Conservation (phyloP, 768 basidiomycete species). For the Tylopilus felleus region DNA sequence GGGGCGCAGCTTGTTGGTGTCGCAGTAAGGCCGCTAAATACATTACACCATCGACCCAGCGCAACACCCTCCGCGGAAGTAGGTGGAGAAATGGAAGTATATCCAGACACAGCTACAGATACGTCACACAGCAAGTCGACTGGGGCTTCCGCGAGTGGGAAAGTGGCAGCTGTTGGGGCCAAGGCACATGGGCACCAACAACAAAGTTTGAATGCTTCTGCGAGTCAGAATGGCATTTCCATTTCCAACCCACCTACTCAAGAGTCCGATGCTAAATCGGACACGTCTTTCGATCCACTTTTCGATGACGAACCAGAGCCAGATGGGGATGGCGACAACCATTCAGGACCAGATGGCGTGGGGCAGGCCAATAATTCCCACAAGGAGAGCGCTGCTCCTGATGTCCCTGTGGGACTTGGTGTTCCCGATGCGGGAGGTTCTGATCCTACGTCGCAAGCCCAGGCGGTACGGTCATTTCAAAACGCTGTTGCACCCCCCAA, state of each 20-base stretch:
- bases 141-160: constrained; percentile 17
- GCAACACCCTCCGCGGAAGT: constrained; percentile 26
- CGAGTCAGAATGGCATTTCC: constrained; percentile 25
- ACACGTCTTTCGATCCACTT: constrained; percentile 81
- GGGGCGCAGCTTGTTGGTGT: constrained; percentile 82
- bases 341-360: constrained; percentile 16
- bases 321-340: constrained; percentile 41
- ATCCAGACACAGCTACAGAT: constrained; percentile 10
- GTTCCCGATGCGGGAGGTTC: constrained; percentile 28
- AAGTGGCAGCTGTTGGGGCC: constrained; percentile 12
- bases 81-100: constrained; percentile 19
- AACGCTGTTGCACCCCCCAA: constrained; percentile 56
- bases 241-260: constrained; percentile 25
- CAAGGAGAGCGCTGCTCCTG: constrained; percentile 12
- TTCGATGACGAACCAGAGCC: constrained; percentile 84
- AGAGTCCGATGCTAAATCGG: constrained; percentile 66
- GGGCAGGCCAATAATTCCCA: constrained; percentile 15
- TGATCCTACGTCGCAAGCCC: constrained; percentile 21
- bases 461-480: constrained; percentile 26
- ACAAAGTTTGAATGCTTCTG: constrained; percentile 17
- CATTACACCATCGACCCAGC: constrained; percentile 33
- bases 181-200: constrained; percentile 17
- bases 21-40: constrained; percentile 63
- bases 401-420: constrained; percentile 21
- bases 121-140: constrained; percentile 9